Evolutionary conservation across 306 rosid species (phyloP), one percentile per base, ranked within the genome.

Genomic region (Vigna radiata): DNA sequence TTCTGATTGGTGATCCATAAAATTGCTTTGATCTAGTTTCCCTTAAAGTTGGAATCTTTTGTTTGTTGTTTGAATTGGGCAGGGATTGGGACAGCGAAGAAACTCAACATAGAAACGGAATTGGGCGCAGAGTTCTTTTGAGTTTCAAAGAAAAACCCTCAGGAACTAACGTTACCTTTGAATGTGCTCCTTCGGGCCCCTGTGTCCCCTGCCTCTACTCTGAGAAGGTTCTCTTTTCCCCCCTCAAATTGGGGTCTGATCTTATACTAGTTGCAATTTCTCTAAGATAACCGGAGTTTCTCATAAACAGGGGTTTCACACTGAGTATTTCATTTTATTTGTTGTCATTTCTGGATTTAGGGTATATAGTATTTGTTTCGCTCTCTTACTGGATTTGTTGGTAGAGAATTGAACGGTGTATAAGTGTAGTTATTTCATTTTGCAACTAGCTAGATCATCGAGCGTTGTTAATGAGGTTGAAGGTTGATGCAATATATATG

Each of bases 141-240:
- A 82, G 91, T 85, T 87, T 94, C 79, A 89, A 77, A 83, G 98
- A 94, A 50, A 84, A 85, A 15, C 89, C 87, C 54, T 47, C 48
- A 11, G 97, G 97, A 82, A 90, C 82, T 59, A 94, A 94, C 83
- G 27, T 77, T 27, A 85, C 96, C 48, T 94, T 85, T 69, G 93
- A 89, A n/a, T 94, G 98, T 84, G 76, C 95, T 79, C 97, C 93
- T 72, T 89, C 94, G 58, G 98, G 98, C 39, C 98, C 98, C 36
- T 94, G 98, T 55, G 86, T 94, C 19, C 86, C 96, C 48, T 94
- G 97, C 89, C 89, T 84, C n/a, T 88, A 84, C 86, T 88, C 91
- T 2, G 98, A 91, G 72, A 94, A 94, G 98, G 98, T 91, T 48
- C 12, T 19, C 1, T 78, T 75, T 83, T 19, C 6, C 2, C 1